Evolutionary conservation across 108 stramenopile genomes (phyloP).

Genomic region (Chaetoceros muelleri): DNA sequence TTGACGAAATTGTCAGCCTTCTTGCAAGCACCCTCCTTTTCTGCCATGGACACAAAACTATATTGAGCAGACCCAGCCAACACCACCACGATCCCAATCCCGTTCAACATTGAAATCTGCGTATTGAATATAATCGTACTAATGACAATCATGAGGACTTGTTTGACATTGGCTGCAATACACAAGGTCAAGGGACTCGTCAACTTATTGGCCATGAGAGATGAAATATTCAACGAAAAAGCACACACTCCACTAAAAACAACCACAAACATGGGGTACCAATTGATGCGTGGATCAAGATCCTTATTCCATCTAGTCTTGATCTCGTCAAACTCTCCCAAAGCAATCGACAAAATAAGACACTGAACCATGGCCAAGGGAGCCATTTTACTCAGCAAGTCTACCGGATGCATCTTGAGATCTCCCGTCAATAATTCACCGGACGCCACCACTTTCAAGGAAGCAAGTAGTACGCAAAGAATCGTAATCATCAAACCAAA

Average conservation of each 20-base stretch:
- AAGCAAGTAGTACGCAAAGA: constrained; percentile 48
- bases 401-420: constrained; percentile 67
- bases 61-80: constrained; percentile 64
- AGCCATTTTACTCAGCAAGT: constrained; percentile 72
- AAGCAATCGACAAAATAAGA: constrained; percentile 25
- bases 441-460: constrained; percentile 55
- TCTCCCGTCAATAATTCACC: constrained; percentile 67
- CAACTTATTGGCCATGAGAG: constrained; percentile 77
- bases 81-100: constrained; percentile 54
- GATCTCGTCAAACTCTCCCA: constrained; percentile 51
- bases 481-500: constrained; percentile 52
- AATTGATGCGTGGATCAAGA: constrained; percentile 15
- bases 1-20: neutral
- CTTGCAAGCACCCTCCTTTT: constrained; percentile 16
- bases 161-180: constrained; percentile 85
- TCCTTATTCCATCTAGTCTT: constrained; percentile 29
- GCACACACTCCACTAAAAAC: constrained; percentile 42
- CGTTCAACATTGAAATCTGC: constrained; percentile 41
- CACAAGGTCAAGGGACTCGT: constrained; percentile 80
- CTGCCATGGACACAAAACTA: constrained; percentile 56
- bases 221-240: constrained; percentile 73
- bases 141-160: constrained; percentile 64
- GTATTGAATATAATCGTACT: constrained; percentile 40
- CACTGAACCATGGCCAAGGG: constrained; percentile 73
- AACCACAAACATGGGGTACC: constrained; percentile 32